Percentiles rank a stretch among this genome's conserved stretches.
phyloP scores from a whole-genome alignment of 345 rosid genomes.

The Gossypium arboreum region DNA sequence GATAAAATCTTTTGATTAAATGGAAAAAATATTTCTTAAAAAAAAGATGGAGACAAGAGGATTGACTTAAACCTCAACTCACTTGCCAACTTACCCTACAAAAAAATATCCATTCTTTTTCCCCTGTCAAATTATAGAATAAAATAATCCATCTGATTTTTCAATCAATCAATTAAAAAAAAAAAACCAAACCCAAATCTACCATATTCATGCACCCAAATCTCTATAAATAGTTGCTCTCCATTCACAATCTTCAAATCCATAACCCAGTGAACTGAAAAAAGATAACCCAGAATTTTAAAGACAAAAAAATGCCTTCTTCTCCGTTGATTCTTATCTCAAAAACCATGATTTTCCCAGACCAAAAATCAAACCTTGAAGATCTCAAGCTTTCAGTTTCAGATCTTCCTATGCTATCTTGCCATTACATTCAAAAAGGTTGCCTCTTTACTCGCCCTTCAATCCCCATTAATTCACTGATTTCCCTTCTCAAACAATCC shows the following conservation, averaged over 20 bases:
- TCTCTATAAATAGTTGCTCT: not conserved
- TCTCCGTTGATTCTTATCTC: constrained; percentile 38
- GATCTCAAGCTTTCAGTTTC: constrained; percentile 87
- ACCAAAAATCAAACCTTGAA: constrained; percentile 43
- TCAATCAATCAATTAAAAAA: too few species aligned
- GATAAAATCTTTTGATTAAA: too few species aligned
- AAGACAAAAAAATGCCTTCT: constrained; percentile 33
- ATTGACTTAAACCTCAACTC: not conserved
- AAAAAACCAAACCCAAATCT: not conserved
- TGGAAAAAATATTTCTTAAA: too few species aligned
- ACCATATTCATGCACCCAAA: constrained; percentile 11
- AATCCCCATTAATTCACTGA: constrained; percentile 24
- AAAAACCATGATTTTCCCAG: constrained; percentile 49
- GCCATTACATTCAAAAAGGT: constrained; percentile 93
- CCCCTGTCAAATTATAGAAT: not conserved
- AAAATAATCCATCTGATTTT: not conserved
- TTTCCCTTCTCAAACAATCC: constrained; percentile 42
- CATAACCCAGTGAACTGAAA: not conserved
- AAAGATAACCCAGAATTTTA: not conserved
- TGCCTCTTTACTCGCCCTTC: constrained; percentile 57
- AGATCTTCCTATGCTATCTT: constrained; percentile 97
- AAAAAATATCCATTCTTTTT: not conserved
- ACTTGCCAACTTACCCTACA: not conserved
- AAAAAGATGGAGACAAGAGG: not conserved
- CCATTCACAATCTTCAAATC: not conserved